Conservation (phyloP, 257 asterid genomes). For the Solanum rostratum region DNA sequence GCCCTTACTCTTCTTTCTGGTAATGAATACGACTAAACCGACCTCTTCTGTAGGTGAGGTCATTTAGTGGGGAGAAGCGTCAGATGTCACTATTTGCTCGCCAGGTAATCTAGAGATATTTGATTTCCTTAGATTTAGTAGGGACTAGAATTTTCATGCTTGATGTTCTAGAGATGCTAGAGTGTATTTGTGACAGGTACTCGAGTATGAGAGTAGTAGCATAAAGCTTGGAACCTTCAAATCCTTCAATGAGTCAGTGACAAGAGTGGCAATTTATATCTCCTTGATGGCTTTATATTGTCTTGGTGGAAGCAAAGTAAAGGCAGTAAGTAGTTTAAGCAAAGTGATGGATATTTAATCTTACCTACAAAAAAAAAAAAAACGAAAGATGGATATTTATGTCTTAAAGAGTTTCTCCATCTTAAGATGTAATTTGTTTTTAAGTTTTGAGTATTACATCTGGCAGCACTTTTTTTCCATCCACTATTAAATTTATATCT, state of each 20-base stretch:
- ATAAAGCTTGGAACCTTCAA: conserved; percentile 72
- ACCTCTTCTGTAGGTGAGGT: conserved; percentile 61
- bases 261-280: conserved; percentile 84
- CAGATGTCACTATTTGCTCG: conserved; percentile 81
- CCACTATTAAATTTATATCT: neutral
- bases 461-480: neutral
- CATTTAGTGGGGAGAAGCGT: conserved; percentile 91
- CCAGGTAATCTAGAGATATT: conserved; percentile 33
- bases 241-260: conserved; percentile 87
- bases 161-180: neutral
- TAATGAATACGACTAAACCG: neutral
- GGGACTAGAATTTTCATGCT: neutral
- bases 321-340: conserved; percentile 60
- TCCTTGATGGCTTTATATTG: conserved; percentile 83
- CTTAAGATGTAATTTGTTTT: neutral
- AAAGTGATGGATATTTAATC: neutral
- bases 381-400: neutral
- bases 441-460: neutral
- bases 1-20: neutral
- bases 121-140: neutral
- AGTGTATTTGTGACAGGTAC: conserved; percentile 36
- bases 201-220: conserved; percentile 72
- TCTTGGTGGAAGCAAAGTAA: conserved; percentile 99
- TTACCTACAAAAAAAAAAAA: neutral
- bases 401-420: neutral